Evolutionary conservation across 345 rosid species (phyloP).

Genomic region (Noccaea bulbosa): DNA sequence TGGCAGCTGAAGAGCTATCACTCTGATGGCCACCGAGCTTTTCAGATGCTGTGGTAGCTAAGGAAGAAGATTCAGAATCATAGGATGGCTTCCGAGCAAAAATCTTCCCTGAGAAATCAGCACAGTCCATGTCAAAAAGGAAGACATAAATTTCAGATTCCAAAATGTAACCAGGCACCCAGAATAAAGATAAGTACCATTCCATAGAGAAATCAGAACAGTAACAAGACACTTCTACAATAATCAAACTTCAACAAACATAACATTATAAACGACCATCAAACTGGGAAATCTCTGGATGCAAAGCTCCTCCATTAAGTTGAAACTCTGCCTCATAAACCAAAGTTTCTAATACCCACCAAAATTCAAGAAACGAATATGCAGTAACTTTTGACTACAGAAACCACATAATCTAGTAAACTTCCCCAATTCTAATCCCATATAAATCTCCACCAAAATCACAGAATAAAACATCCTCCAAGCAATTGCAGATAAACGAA

Average conservation of each 20-base stretch:
- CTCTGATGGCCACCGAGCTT: constrained; percentile 54
- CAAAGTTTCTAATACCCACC: not conserved
- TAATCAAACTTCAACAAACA: not conserved
- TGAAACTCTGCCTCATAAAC: not conserved
- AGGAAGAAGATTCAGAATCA: constrained; percentile 65
- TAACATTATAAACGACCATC: not conserved
- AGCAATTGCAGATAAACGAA: constrained; percentile 31
- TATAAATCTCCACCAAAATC: too few species aligned
- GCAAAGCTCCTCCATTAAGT: not conserved
- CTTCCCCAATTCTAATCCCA: not conserved
- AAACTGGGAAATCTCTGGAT: not conserved
- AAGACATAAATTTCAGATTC: constrained; percentile 28
- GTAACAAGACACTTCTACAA: not conserved
- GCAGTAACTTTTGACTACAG: too few species aligned
- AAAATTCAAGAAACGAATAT: not conserved
- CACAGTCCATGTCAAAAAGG: constrained; percentile 4
- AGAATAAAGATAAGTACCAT: constrained; percentile 10
- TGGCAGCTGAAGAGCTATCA: constrained; percentile 52
- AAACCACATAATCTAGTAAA: too few species aligned
- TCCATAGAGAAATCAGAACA: constrained; percentile 20
- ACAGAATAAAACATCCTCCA: constrained; percentile 10
- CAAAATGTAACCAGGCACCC: constrained; percentile 6
- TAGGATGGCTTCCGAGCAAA: constrained; percentile 60
- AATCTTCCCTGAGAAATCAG: constrained; percentile 60
- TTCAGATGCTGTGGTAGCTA: constrained; percentile 58